Conservation (phyloP, 164 flowering plant species). For the Vitis rupestris region DNA sequence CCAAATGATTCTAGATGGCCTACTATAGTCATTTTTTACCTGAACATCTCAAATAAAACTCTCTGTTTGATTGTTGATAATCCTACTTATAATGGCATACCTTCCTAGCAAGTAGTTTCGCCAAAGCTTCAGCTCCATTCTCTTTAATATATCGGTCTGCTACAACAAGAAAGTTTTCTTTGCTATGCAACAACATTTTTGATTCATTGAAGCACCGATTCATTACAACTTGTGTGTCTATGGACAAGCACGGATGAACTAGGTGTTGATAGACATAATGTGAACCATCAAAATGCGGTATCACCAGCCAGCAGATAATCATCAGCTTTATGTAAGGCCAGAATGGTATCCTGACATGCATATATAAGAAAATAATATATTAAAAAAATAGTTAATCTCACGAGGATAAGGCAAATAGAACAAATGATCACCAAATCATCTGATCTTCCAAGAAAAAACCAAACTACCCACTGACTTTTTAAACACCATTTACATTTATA, state of each 20-base stretch:
- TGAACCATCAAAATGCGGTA: constrained; percentile 21
- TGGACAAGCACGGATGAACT: constrained; percentile 15
- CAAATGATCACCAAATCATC: too few species aligned
- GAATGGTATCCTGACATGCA: constrained; percentile 14
- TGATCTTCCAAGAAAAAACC: too few species aligned
- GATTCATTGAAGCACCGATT: not conserved
- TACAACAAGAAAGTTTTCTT: constrained; percentile 13
- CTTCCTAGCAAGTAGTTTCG: constrained; percentile 15
- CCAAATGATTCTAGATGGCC: too few species aligned
- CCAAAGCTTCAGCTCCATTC: constrained; percentile 26
- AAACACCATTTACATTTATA: too few species aligned
- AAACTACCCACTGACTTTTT: too few species aligned
- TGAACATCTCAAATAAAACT: not conserved
- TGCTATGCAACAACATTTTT: not conserved
- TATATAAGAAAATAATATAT: constrained; percentile 19
- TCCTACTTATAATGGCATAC: constrained; percentile 3
- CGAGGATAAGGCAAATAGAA: too few species aligned
- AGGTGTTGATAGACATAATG: constrained; percentile 18
- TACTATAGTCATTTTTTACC: not conserved
- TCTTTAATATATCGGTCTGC: constrained; percentile 14
- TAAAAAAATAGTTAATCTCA: not conserved
- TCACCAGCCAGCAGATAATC: constrained; percentile 15
- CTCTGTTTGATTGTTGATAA: not conserved
- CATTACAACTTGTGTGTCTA: not conserved
- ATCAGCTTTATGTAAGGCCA: constrained; percentile 28